Conservation (phyloP, 352 stramenopile genomes). For the Hyaloperonospora arabidopsidis region DNA sequence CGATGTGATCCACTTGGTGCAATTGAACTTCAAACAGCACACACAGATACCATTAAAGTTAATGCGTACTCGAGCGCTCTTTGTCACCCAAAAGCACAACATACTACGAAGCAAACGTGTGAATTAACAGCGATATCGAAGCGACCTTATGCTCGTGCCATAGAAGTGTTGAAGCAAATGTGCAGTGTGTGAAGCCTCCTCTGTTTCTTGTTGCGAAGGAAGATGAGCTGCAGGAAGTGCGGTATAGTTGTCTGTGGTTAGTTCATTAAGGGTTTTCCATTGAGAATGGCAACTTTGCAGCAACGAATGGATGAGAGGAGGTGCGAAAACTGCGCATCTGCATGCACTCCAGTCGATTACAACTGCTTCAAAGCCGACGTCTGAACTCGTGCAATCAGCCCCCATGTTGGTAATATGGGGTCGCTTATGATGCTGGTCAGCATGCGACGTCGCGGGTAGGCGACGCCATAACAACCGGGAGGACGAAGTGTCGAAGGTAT, state of each 20-base stretch:
- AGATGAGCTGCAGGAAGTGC: slow-evolving; percentile 83
- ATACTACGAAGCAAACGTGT: slow-evolving; percentile 66
- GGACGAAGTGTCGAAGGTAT: slow-evolving; percentile 49
- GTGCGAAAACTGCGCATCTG: slow-evolving; percentile 78
- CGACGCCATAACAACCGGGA: slow-evolving; percentile 9
- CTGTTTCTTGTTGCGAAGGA: slow-evolving; percentile 68
- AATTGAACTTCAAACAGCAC: slow-evolving; percentile 77
- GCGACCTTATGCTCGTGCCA: slow-evolving; percentile 71
- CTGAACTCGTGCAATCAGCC: slow-evolving; percentile 40
- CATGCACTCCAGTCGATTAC: slow-evolving; percentile 73
- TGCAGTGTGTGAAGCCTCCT: slow-evolving; percentile 78
- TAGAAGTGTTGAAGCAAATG: slow-evolving; percentile 72
- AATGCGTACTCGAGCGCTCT: slow-evolving; percentile 36
- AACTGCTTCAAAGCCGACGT: slow-evolving; percentile 43
- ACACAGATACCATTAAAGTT: slow-evolving; percentile 37
- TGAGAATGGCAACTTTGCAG: slow-evolving; percentile 50
- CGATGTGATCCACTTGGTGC: slow-evolving; percentile 76
- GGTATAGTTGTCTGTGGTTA: slow-evolving; percentile 81
- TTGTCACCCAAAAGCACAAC: slow-evolving; percentile 43
- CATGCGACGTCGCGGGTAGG: slow-evolving; percentile 39
- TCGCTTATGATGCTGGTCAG: slow-evolving; percentile 56
- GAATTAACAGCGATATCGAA: slow-evolving; percentile 76
- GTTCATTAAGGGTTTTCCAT: slow-evolving; percentile 70
- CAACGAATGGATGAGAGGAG: slow-evolving; percentile 29
- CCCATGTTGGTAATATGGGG: slow-evolving; percentile 43